A percentile compares a stretch with the other conserved stretches of the same genome.
Conservation (phyloP, 257 asterid genomes). For the Salvia miltiorrhiza region DNA sequence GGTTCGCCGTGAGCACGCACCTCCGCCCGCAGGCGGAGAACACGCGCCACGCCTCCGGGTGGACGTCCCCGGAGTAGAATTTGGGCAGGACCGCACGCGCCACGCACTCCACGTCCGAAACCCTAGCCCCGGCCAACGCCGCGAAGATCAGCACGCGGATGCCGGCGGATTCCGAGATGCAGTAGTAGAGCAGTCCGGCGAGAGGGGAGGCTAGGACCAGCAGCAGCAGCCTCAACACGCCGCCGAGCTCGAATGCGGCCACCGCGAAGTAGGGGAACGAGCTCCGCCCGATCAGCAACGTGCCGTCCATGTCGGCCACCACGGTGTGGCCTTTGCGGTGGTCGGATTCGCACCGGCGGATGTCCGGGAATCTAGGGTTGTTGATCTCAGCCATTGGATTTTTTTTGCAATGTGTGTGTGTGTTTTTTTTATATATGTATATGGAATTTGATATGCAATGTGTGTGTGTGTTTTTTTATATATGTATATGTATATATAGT, state of each 20-base stretch:
- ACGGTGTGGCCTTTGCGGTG: constrained; percentile 42
- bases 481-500: neutral
- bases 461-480: no score
- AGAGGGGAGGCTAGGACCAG: constrained; percentile 50
- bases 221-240: constrained; percentile 55
- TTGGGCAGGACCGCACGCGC: constrained; percentile 73
- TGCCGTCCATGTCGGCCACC: constrained; percentile 61
- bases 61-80: constrained; percentile 51
- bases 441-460: no score
- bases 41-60: constrained; percentile 67
- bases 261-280: constrained; percentile 69
- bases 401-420: neutral
- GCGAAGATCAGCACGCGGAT: constrained; percentile 54
- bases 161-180: constrained; percentile 55
- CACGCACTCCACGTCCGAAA: constrained; percentile 47
- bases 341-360: constrained; percentile 39
- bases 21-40: constrained; percentile 62
- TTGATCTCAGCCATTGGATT: constrained; percentile 30
- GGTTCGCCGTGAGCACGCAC: constrained; percentile 63
- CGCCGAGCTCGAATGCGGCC: constrained; percentile 68
- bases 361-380: constrained; percentile 30
- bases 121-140: constrained; percentile 47
- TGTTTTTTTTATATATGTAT: neutral
- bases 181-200: constrained; percentile 51
- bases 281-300: constrained; percentile 51